These are phyloP conservation scores for Chalciporus piperatus DNA, from an alignment of 768 basidiomycete genomes.

Conservation along the genomic window DNA sequence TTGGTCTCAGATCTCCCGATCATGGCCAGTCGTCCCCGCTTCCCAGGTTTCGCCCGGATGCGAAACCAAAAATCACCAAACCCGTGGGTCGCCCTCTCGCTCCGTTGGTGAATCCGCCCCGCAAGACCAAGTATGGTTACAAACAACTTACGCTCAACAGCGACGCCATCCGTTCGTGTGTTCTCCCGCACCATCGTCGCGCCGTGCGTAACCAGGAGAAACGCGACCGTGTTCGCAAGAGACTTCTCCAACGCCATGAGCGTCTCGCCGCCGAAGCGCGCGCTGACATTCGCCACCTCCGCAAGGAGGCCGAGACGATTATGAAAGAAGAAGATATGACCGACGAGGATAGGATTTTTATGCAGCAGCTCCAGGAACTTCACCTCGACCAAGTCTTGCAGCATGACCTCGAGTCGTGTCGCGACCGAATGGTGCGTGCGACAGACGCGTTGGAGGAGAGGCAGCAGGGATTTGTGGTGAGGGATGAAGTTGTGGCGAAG, in stretches of 20 bases:
- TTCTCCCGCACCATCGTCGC: constrained; percentile 2
- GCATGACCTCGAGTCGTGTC: constrained; percentile 19
- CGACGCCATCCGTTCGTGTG: not conserved
- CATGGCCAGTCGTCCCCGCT: not conserved
- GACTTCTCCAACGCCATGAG: not conserved
- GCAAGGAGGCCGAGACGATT: constrained; percentile 11
- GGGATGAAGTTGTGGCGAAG: constrained; percentile 20
- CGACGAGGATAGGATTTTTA: constrained; percentile 23
- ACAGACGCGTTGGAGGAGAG: constrained; percentile 11
- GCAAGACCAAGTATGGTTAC: constrained; percentile 12
- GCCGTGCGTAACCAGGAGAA: constrained; percentile 6
- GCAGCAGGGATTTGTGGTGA: constrained; percentile 12
- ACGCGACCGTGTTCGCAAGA: constrained; percentile 4
- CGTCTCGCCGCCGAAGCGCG: not conserved
- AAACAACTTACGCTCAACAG: constrained; percentile 18
- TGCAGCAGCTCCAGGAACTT: constrained; percentile 20
- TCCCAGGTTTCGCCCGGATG: not conserved
- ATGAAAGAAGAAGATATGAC: constrained; percentile 18
- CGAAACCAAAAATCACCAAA: not conserved
- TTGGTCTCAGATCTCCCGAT: not conserved
- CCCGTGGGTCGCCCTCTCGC: not conserved
- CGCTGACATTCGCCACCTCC: constrained; percentile 6
- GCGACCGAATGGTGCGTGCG: constrained; percentile 24
- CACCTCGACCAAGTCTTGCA: constrained; percentile 9
- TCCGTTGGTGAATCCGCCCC: not conserved